Evolutionary conservation across 179 eudicot species (phyloP).

Genomic region (Silene noctiflora): DNA sequence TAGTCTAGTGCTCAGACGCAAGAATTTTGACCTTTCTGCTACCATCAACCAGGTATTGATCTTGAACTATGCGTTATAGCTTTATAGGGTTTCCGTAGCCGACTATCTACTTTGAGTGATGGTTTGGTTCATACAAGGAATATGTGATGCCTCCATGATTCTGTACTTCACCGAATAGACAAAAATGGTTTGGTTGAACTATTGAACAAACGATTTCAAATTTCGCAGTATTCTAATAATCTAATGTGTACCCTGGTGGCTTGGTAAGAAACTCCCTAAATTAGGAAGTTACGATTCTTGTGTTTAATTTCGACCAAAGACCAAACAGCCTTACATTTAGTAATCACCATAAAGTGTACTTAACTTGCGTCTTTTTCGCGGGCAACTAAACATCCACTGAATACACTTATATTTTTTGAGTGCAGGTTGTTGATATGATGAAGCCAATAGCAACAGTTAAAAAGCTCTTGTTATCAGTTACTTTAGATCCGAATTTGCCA

Average conservation of each 20-base stretch:
- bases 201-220: too few species aligned
- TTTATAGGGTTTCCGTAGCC: not conserved
- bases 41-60: conserved; percentile 53
- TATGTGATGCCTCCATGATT: too few species aligned
- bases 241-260: too few species aligned
- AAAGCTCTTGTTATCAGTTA: conserved; percentile 44
- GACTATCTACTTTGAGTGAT: not conserved
- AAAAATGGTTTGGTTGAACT: too few species aligned
- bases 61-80: not conserved
- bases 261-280: too few species aligned
- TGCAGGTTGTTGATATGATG: conserved; percentile 46
- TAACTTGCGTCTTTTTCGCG: too few species aligned
- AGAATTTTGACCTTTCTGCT: conserved; percentile 50
- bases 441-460: conserved; percentile 59
- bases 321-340: too few species aligned
- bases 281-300: too few species aligned
- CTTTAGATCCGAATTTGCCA: conserved; percentile 52
- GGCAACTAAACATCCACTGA: not conserved
- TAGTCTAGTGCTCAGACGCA: conserved; percentile 41
- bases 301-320: too few species aligned
- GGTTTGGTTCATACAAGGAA: not conserved
- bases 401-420: not conserved
- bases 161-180: too few species aligned
- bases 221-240: too few species aligned
- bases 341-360: too few species aligned